Evolutionary conservation across 495 filamentous ascomycete species (phyloP).

Genomic region (Penicillium salamii): DNA sequence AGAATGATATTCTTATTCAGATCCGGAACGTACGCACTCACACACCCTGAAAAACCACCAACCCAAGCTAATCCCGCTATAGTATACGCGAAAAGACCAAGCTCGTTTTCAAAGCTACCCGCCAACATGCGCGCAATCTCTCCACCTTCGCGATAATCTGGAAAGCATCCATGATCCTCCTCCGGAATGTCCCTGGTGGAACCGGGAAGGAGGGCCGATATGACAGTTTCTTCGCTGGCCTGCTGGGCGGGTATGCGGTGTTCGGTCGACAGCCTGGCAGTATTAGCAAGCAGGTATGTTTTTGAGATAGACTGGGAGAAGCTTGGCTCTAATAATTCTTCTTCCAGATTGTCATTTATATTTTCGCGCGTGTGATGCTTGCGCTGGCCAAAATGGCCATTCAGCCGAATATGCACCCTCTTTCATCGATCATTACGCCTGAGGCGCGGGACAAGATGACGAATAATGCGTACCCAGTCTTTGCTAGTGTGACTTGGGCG

Average conservation of each 20-base stretch:
- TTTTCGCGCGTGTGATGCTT: conserved; percentile 88
- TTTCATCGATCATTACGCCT: conserved; percentile 41
- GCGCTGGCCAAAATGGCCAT: conserved; percentile 79
- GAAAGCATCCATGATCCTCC: conserved; percentile 71
- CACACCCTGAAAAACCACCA: conserved; percentile 1
- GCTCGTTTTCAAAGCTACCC: conserved; percentile 81
- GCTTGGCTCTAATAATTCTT: not conserved
- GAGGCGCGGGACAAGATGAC: conserved; percentile 50
- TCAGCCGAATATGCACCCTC: conserved; percentile 54
- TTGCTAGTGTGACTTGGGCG: conserved; percentile 86
- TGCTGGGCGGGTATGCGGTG: conserved; percentile 87
- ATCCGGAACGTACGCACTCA: conserved; percentile 66
- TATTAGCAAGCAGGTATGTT: conserved; percentile 78
- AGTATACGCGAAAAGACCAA: conserved; percentile 74
- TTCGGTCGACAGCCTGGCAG: conserved; percentile 81
- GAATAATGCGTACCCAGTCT: conserved; percentile 81
- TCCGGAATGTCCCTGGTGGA: conserved; percentile 59
- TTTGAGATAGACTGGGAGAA: too few relatives aligned
- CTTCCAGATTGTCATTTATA: conserved; percentile 81
- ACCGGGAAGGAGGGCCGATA: conserved; percentile 65
- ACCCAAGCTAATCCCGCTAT: conserved; percentile 7
- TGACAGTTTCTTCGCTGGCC: conserved; percentile 85
- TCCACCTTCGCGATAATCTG: conserved; percentile 87
- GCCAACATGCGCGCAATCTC: conserved; percentile 87
- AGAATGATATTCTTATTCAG: conserved; percentile 96